Evolutionary conservation across 202 grass and related monocot species (phyloP).

Genomic region (Tripidium arundinaceum): DNA sequence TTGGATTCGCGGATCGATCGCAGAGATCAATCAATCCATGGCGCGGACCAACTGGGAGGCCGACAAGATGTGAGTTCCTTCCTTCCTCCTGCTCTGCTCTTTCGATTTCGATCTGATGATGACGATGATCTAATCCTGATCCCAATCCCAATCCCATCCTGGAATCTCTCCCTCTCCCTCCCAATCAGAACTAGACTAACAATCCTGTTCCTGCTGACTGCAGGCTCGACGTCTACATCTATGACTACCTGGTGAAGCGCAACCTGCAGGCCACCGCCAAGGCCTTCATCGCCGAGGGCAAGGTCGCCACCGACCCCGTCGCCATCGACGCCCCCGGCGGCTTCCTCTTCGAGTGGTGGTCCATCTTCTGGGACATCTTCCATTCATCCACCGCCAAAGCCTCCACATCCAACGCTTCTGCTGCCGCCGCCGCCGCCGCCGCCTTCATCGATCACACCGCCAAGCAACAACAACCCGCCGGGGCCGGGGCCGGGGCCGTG

Average conservation of each 20-base stretch:
- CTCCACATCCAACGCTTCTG: neutral
- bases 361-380: slow-evolving; percentile 98
- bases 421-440: too few species aligned
- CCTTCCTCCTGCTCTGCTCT: neutral
- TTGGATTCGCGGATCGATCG: neutral
- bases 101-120: neutral
- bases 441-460: neutral
- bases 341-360: slow-evolving; percentile 99
- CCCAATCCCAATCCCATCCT: neutral
- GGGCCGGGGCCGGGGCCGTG: too few species aligned
- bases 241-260: slow-evolving; percentile 90
- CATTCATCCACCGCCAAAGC: slow-evolving; percentile 15
- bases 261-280: slow-evolving; percentile 87
- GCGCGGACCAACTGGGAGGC: slow-evolving; percentile 89
- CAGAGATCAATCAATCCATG: slow-evolving; percentile 34
- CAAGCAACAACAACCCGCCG: neutral
- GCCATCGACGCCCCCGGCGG: slow-evolving; percentile 92
- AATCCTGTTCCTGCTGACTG: neutral
- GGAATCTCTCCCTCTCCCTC: too few species aligned
- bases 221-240: slow-evolving; percentile 98
- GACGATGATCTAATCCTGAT: neutral
- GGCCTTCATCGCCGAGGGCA: slow-evolving; percentile 90
- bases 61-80: slow-evolving; percentile 66
- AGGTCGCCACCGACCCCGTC: slow-evolving; percentile 94
- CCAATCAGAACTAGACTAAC: too few species aligned